These are phyloP conservation scores for Syzygium aqueum DNA, from an alignment of 345 rosid genomes.

Conservation along the genomic window DNA sequence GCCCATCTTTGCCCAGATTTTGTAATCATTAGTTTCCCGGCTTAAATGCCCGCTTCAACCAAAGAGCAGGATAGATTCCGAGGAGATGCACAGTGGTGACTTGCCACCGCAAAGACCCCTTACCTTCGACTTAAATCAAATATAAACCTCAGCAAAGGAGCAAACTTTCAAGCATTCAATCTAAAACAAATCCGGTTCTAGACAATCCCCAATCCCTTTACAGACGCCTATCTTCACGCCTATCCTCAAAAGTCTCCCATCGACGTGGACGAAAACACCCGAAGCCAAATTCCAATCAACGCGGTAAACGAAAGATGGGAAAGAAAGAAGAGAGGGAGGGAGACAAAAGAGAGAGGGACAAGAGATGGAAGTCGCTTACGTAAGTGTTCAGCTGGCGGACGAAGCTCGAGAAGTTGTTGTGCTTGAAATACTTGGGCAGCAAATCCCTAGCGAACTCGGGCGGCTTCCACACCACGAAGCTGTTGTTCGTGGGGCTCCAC, in stretches of 20 bases:
- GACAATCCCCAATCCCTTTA: not conserved
- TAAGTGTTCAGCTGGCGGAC: constrained; percentile 89
- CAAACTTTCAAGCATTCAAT: not conserved
- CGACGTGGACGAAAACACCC: not conserved
- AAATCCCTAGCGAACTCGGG: constrained; percentile 80
- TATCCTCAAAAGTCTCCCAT: not conserved
- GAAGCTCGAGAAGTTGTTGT: constrained; percentile 87
- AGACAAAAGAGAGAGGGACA: not conserved
- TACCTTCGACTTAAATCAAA: not conserved
- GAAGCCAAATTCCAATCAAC: not conserved
- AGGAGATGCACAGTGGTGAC: not conserved
- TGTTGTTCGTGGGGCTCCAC: constrained; percentile 71
- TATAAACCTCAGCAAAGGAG: not conserved
- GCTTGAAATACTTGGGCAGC: constrained; percentile 81
- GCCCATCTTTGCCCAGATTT: not conserved
- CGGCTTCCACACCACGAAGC: constrained; percentile 85
- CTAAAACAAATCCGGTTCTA: not conserved
- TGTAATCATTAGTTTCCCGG: not conserved
- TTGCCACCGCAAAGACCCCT: not conserved
- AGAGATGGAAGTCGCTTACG: constrained; percentile 21
- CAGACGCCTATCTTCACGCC: not conserved
- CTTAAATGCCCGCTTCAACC: not conserved
- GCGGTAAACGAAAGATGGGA: not conserved
- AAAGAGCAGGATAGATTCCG: not conserved
- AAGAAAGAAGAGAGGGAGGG: not conserved